Conservation (phyloP, 805 yeast species). For the Maudiozyma serrabonitensis region DNA sequence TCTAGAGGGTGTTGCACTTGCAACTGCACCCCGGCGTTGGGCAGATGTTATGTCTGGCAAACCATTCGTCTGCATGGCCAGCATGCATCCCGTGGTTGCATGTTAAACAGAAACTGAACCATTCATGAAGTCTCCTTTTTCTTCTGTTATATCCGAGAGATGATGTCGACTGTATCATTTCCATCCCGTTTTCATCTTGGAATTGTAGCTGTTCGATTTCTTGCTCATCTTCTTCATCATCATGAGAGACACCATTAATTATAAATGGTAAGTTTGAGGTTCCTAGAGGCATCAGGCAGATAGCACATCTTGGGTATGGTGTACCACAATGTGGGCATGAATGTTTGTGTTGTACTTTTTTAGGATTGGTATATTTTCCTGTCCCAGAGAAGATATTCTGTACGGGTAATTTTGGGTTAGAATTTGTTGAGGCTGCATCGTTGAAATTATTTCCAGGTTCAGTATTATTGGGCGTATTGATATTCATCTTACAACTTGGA, state of each 20-base stretch:
- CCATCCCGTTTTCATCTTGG: slow-evolving; percentile 2
- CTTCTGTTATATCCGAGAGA: slow-evolving; percentile 2
- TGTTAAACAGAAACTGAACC: slow-evolving; percentile 86
- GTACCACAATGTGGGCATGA: slow-evolving; percentile 81
- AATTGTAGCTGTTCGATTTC: background rate
- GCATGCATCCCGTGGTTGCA: slow-evolving; percentile 95
- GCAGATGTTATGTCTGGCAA: slow-evolving; percentile 73
- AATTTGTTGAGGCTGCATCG: slow-evolving; percentile 1
- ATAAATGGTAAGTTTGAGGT: slow-evolving; percentile 29
- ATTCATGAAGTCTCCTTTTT: slow-evolving; percentile 43
- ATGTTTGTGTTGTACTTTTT: slow-evolving; percentile 16
- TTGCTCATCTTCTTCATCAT: background rate
- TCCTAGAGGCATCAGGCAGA: slow-evolving; percentile 76
- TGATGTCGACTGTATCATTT: background rate
- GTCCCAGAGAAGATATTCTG: background rate
- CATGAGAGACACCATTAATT: slow-evolving; percentile 18
- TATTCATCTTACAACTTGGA: slow-evolving; percentile 67
- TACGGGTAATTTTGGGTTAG: background rate
- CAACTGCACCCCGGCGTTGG: slow-evolving; percentile 94
- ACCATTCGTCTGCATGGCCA: slow-evolving; percentile 95
- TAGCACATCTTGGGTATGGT: slow-evolving; percentile 82
- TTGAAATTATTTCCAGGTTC: slow-evolving; percentile 1
- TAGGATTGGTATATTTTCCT: background rate
- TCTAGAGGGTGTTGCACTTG: slow-evolving; percentile 51
- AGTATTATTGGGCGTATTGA: slow-evolving; percentile 28